A percentile compares a stretch with the other conserved stretches of the same genome.
These are phyloP conservation scores for Zygoascus sp. DNA, from an alignment of 1,139 yeast species.

Conservation along the genomic window DNA sequence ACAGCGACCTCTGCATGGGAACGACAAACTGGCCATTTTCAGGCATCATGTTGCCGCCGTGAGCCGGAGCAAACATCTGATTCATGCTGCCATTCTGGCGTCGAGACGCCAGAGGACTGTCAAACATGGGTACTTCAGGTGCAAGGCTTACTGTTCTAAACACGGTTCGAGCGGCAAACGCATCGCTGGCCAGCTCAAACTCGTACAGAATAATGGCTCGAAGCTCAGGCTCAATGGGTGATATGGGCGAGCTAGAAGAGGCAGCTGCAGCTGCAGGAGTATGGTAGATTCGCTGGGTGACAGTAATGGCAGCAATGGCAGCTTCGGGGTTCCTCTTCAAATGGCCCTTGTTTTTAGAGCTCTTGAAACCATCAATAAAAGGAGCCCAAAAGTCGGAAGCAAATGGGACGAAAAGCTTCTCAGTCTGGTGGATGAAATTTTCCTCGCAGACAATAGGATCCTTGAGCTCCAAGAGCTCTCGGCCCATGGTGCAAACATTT, in stretches of 20 bases:
- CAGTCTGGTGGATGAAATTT: slow-evolving; percentile 29
- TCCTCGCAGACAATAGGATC: slow-evolving; percentile 28
- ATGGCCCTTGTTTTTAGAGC: slow-evolving; percentile 16
- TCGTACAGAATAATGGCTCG: slow-evolving; percentile 35
- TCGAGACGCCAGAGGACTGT: slow-evolving; percentile 11
- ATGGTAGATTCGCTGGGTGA: slow-evolving; percentile 30
- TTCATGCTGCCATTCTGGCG: not conserved
- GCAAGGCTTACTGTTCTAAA: slow-evolving; percentile 29
- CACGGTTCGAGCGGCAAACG: slow-evolving; percentile 35
- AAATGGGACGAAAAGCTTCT: slow-evolving; percentile 35
- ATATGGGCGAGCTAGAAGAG: not conserved
- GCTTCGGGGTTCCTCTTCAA: slow-evolving; percentile 30
- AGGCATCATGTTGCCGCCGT: not conserved
- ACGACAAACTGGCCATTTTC: slow-evolving; percentile 4
- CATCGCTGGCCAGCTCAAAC: slow-evolving; percentile 34
- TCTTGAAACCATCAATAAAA: slow-evolving; percentile 34
- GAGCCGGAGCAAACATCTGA: not conserved
- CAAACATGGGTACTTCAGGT: slow-evolving; percentile 14
- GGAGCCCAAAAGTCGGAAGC: slow-evolving; percentile 40
- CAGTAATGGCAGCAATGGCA: slow-evolving; percentile 36
- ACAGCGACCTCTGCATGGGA: slow-evolving; percentile 11
- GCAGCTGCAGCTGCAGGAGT: slow-evolving; percentile 5
- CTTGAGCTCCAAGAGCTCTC: slow-evolving; percentile 30
- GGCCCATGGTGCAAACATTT: slow-evolving; percentile 32
- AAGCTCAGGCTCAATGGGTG: slow-evolving; percentile 17